Percentiles rank a stretch among this genome's conserved stretches.
These are phyloP conservation scores for Arctium lappa DNA, from an alignment of 129 eudicot genomes.

Conservation along the genomic window DNA sequence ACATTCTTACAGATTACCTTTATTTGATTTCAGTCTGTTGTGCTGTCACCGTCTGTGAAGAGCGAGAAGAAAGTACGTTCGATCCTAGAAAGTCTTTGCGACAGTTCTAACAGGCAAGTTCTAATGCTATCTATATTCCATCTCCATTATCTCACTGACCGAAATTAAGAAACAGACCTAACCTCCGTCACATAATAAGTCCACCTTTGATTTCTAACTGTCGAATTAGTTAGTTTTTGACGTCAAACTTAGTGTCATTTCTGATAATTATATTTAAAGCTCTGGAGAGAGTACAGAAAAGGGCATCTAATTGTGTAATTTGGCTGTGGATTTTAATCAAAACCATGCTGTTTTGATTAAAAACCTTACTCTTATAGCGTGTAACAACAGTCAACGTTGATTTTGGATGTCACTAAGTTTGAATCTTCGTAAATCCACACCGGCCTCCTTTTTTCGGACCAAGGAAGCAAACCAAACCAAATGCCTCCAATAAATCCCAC, in stretches of 20 bases:
- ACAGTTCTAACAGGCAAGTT: constrained; percentile 69
- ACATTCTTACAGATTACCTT: neutral
- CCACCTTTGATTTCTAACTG: neutral
- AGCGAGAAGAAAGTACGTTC: constrained; percentile 95
- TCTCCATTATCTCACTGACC: neutral
- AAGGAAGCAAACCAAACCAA: neutral
- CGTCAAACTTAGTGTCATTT: neutral
- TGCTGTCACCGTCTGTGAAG: constrained; percentile 72
- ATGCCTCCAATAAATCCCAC: neutral
- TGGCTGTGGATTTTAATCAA: neutral
- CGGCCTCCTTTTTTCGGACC: neutral
- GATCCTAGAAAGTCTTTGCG: constrained; percentile 65
- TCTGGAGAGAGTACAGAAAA: neutral
- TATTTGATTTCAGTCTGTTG: constrained; percentile 65
- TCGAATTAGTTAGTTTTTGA: neutral
- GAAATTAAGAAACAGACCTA: neutral
- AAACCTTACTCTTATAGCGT: neutral
- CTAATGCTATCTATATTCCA: neutral
- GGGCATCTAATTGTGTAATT: too few species aligned
- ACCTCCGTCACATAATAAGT: neutral
- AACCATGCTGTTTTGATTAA: neutral
- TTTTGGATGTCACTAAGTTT: neutral
- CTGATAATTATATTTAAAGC: neutral
- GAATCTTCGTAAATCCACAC: neutral
- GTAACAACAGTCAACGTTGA: neutral